Evolutionary conservation across 306 rosid genomes (phyloP), one percentile per base, ranked within the genome.

Genomic region (Vicia sativa): DNA sequence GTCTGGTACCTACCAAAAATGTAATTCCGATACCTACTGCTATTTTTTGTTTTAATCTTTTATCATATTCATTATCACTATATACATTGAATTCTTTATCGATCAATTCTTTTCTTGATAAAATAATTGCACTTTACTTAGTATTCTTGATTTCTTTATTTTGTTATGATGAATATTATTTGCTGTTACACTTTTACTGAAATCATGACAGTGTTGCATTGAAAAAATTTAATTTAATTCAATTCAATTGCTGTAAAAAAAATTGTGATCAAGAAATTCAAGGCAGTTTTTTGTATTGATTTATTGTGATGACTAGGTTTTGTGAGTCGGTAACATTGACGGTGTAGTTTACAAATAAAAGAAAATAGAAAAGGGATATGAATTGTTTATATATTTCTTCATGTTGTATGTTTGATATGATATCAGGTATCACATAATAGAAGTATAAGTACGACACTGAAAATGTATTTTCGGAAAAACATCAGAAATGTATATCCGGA

Each of bases 141-240:
- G 8, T 31, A 31, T 39, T 39, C 44, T 39, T 39, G 44, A 39
- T 39, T 50, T 3, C 3, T 18, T 18, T 49, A 0, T 1, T 18
- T 18, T 18, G 9, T 11, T 49, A 49, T 49, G 19, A 13, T 37
- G 5, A n/a, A 41, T 72, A 14, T 52, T 48, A 13, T 45, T 57
- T n/a, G 6, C 42, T 71, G 28, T 18, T 23, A 63, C 61, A 62
- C 61, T 76, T 70, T 58, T 45, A 70, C 62, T 54, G 68, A 49
- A 55, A 44, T 43, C 8, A 8, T 43, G 9, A 5, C 6, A n/a
- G 15, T 35, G 28, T 12, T 12, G 39, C 34, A 34, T 56, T 9
- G 28, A n/a, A n/a, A n/a, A n/a, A n/a, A n/a, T n/a, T n/a, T n/a
- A n/a, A n/a, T n/a, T n/a, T n/a, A n/a, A 8, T 8, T 21, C 23